Base-by-base conservation (phyloP, 2,329 filamentous ascomycete species). In the Aspergillus ustus region DNA sequence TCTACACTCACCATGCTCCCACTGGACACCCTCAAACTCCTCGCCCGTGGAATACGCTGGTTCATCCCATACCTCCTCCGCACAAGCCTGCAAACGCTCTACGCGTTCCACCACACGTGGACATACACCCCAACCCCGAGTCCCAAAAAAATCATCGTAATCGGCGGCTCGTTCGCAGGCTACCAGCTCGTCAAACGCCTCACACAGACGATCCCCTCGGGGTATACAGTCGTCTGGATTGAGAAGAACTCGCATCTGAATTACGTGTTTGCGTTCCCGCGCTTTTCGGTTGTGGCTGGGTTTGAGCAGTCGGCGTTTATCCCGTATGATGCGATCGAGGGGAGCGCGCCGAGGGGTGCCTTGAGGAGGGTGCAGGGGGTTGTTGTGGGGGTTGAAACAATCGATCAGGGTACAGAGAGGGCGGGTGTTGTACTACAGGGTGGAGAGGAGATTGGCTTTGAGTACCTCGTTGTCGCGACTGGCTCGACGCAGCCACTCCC, bases 151-250 rank as follows among this genome's bases (percentile, higher is more conserved):
- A 81, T 88, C 46, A 80, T 87, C 61, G 77, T 87, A 8, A 70
- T 88, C 28, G 86, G 85, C 37, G 85, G 82, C 52, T 87, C 84
- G 0, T 88, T 87, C 67, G 84, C 84, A 0, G 86, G 86, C 2
- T 80, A 81, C 62, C 78, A 82, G 49, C 78, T 81, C 6, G 81
- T 81, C 0, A 77, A 77, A n/a, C 73, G 78, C 9, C 78, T 88
- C 4, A 77, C 81, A n/a, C 73, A 77, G 22, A 75, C 79, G 4
- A 71, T 88, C 0, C 82, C 85, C 0, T 77, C 80, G 0, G 73
- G 80, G 37, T 63, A 55, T 28, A 49, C 46, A 3, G 58, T 49
- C 7, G 53, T 63, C n/a, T 40, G 34, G 31, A 59, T 61, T 50
- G 61, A 63, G 43, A 31, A 31, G 34, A 63, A 63, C 51, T 54